Evolutionary conservation across 768 basidiomycete species (phyloP).

Genomic region (Termitomyces sp.): DNA sequence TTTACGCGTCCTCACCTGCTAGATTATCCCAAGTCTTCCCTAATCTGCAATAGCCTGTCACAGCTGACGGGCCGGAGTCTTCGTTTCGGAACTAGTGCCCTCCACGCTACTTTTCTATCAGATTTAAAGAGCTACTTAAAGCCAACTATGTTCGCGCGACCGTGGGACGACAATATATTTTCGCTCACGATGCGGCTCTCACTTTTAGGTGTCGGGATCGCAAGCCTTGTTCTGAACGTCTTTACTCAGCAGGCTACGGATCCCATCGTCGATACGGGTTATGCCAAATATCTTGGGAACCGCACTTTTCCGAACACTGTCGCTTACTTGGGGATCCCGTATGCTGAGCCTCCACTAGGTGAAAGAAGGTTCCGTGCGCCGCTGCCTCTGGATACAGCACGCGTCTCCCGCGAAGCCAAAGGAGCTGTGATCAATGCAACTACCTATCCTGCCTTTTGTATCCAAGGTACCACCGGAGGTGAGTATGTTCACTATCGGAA

Average conservation of each 20-base stretch:
- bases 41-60: background rate
- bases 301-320: conserved; percentile 47
- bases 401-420: conserved; percentile 30
- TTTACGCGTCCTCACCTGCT: background rate
- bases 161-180: background rate
- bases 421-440: conserved; percentile 48
- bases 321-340: conserved; percentile 57
- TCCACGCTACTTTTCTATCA: background rate
- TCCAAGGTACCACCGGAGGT: conserved; percentile 56
- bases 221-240: conserved; percentile 8
- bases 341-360: conserved; percentile 56
- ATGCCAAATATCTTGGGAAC: conserved; percentile 56
- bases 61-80: background rate
- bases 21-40: background rate
- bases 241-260: conserved; percentile 1
- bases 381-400: conserved; percentile 45
- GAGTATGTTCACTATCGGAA: conserved; percentile 6
- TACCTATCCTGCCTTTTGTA: conserved; percentile 52
- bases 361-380: conserved; percentile 51
- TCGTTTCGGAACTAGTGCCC: background rate
- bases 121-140: background rate
- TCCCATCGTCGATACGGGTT: conserved; percentile 50
- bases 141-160: background rate
- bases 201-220: conserved; percentile 6
- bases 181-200: conserved; percentile 13